A percentile compares a stretch with the other conserved stretches of the same genome.
phyloP scores from a whole-genome alignment of 805 yeast genomes.

The Wickerhamiella azymoides region DNA sequence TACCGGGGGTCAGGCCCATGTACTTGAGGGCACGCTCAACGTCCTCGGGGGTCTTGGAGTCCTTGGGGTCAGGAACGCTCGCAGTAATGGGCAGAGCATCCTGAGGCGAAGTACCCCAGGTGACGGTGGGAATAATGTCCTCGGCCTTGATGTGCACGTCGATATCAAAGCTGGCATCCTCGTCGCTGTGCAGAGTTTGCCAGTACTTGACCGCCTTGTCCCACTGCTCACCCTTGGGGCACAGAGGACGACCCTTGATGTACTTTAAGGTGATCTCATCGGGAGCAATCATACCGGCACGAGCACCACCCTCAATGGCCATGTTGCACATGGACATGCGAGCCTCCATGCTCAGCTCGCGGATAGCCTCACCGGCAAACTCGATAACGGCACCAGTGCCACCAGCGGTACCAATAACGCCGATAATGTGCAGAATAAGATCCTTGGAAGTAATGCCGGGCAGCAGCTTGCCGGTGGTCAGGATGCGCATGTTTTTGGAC shows the following conservation, averaged over 20 bases:
- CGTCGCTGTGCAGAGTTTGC: slow-evolving; percentile 77
- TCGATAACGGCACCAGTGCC: slow-evolving; percentile 97
- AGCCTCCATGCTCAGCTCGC: slow-evolving; percentile 85
- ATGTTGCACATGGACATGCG: slow-evolving; percentile 99
- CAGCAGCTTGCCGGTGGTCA: slow-evolving; percentile 66
- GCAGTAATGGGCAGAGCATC: slow-evolving; percentile 94
- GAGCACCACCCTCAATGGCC: slow-evolving; percentile 98
- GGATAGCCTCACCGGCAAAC: slow-evolving; percentile 91
- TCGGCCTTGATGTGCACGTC: slow-evolving; percentile 68
- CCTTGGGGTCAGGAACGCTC: slow-evolving; percentile 79
- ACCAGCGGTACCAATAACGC: slow-evolving; percentile 97
- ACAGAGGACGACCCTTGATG: slow-evolving; percentile 84
- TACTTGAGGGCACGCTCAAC: slow-evolving; percentile 85
- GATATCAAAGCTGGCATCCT: slow-evolving; percentile 77
- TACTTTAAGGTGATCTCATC: slow-evolving; percentile 81
- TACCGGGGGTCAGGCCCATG: slow-evolving; percentile 81
- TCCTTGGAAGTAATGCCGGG: slow-evolving; percentile 96
- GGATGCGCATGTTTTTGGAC: slow-evolving; percentile 89
- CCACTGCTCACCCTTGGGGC: slow-evolving; percentile 92
- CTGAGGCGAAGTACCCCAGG: slow-evolving; percentile 99
- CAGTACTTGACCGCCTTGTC: slow-evolving; percentile 87
- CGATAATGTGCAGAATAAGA: slow-evolving; percentile 84
- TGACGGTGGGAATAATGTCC: slow-evolving; percentile 88
- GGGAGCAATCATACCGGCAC: slow-evolving; percentile 98
- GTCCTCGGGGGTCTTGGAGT: slow-evolving; percentile 62